Evolutionary conservation across 2,329 filamentous ascomycete genomes (phyloP), one percentile per base, ranked within the genome.

Genomic region (Cordyceps pruinosa): DNA sequence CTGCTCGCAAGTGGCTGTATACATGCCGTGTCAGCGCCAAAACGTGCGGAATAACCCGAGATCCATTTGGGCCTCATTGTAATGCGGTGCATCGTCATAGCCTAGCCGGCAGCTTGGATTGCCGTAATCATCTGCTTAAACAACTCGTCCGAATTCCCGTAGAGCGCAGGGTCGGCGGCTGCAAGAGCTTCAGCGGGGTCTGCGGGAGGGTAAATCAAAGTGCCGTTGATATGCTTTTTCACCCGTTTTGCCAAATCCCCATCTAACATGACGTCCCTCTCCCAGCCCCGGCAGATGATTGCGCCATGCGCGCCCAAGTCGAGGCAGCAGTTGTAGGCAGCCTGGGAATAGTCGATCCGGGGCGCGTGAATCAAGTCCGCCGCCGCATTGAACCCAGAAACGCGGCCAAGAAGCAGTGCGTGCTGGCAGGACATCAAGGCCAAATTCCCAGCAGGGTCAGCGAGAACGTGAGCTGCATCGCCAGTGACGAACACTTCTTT

Each of bases 361-460:
- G 64, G 48, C 13, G 66, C 56, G 1, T 58, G 60, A 0, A 75
- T 64, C 0, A 75, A 58, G 26, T 71, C 67, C 3, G 69, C 69
- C 1, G 69, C 68, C 1, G 68, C 68, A 56, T 72, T 72, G 42
- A 73, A 55, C 0, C 70, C 69, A 0, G 69, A 64, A 2, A 68
- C 56, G 1, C 71, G 70, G 4, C 72, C 73, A 1, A 74, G 64
- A 1, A 61, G 41, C 17, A 68, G 49, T 2, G 72, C 73, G 50
- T 75, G 72, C 59, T 75, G 72, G 56, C 73, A 75, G 1, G 68
- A 73, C 69, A 73, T 74, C 19, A 72, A 46, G 2, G 68, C 63
- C 19, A 64, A 35, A 35, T 72, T 63, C 2, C 66, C 68, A 1
- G 66, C 41, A 1, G 50, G 51, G 35, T 69, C 68, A 3, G 66